Conservation (phyloP, 768 basidiomycete species). For the Suillus occidentalis region DNA sequence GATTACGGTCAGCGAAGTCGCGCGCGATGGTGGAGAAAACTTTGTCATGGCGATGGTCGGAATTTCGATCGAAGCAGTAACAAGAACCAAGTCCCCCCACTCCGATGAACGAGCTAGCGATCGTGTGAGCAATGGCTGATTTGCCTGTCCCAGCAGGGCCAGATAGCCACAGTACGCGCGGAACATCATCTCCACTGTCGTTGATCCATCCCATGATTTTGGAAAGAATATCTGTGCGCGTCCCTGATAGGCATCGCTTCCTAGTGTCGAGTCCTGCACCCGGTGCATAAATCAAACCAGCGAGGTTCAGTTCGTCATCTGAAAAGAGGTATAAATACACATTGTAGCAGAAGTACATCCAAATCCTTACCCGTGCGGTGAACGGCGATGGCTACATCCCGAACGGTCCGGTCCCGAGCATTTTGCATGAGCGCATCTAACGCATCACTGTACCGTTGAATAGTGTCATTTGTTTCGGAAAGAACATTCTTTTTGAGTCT, state of each 20-base stretch:
- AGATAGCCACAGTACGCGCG: conserved; percentile 21
- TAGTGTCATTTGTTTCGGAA: neutral
- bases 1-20: conserved; percentile 3
- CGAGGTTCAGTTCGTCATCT: conserved; percentile 3
- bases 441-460: neutral
- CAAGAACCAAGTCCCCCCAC: conserved; percentile 18
- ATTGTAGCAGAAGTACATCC: neutral
- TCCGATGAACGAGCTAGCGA: conserved; percentile 12
- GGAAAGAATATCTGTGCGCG: conserved; percentile 25
- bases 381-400: neutral
- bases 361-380: conserved; percentile 5
- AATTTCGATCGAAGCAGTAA: conserved; percentile 22
- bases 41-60: conserved; percentile 10
- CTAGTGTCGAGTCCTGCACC: conserved; percentile 11
- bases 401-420: conserved; percentile 2
- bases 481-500: neutral
- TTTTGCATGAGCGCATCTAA: conserved; percentile 8
- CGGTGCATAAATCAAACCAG: conserved; percentile 2
- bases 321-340: neutral
- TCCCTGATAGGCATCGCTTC: conserved; percentile 21
- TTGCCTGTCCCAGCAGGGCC: conserved; percentile 29
- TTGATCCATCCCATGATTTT: conserved; percentile 28
- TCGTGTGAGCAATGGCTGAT: conserved; percentile 20
- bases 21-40: conserved; percentile 20
- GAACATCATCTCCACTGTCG: conserved; percentile 6